Base-by-base conservation (phyloP, 1,284 basidiomycete genomes). In the Apiotrichum laibachii region DNA sequence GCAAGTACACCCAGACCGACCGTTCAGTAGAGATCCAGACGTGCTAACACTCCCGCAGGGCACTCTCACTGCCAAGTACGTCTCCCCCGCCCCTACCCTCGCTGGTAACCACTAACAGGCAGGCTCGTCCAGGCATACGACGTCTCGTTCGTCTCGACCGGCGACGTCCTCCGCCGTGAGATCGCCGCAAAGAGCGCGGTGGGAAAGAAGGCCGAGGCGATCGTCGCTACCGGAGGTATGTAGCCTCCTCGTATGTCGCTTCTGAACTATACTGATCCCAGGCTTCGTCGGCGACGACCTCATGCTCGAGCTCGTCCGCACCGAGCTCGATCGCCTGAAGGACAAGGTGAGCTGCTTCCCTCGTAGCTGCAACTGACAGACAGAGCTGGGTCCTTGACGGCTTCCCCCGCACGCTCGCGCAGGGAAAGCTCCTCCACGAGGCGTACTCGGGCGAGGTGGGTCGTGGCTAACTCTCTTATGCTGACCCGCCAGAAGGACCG, bases 331-430 rank as follows among this genome's bases (percentile, higher is more conserved):
- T 52, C 66, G 73, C 42, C 63, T 77, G 55, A 62, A 65, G 18
- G 76, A 73, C 53, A 73, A 70, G 70, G 77, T 75, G 57, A 40
- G 68, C 22, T 10, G 21, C 39, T 12, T 42, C 2, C 7, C 18
- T 1, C 26, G 22, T 6, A 1, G 31, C 46, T 53, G 59, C 43
- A 54, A 34, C 19, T 40, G 37, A 52, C 33, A 18, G 9, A 18
- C 61, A 78, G 77, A 76, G 73, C 67, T 97, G 94, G 94, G 89
- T 98, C 64, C 79, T 99, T 39, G 95, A 99, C 71, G 95, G 95
- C 7, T 99, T 99, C 72, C 95, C 95, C 35, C 86, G 95, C 43
- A 99, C 95, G 2, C 78, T 95, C 2, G 86, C 85, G 18, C 95
- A 99, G 78, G 95, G 91, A 1, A 81, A 87, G 73, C 81, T 95